phyloP scores from a whole-genome alignment of 768 basidiomycete species.

The Termitomyces sp. region DNA sequence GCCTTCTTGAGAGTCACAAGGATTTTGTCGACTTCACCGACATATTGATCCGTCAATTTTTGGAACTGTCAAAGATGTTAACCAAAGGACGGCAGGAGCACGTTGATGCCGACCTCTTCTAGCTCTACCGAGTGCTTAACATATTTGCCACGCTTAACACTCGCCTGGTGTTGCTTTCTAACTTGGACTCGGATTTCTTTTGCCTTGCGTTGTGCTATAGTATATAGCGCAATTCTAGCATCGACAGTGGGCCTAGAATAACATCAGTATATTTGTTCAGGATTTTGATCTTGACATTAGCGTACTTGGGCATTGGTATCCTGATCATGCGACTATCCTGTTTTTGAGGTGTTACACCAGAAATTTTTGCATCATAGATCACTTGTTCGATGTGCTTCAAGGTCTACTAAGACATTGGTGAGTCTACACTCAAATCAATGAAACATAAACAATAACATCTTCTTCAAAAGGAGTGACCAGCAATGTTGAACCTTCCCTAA shows the following conservation, averaged over 20 bases:
- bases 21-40: constrained; percentile 65
- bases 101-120: constrained; percentile 54
- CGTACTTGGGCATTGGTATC: constrained; percentile 78
- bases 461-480: constrained; percentile 78
- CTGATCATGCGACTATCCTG: constrained; percentile 70
- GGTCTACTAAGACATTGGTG: constrained; percentile 47
- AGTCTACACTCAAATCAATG: constrained; percentile 10
- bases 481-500: constrained; percentile 71
- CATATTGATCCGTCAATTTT: constrained; percentile 59
- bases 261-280: not conserved
- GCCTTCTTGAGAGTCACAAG: constrained; percentile 61
- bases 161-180: constrained; percentile 64
- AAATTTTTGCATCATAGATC: constrained; percentile 71
- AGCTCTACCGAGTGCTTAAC: constrained; percentile 65
- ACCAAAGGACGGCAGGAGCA: not conserved
- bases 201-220: constrained; percentile 56
- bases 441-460: constrained; percentile 44
- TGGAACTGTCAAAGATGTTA: constrained; percentile 53
- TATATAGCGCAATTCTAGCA: constrained; percentile 52
- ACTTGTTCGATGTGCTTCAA: constrained; percentile 74
- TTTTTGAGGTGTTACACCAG: constrained; percentile 68
- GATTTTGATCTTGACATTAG: not conserved
- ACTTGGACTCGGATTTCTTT: constrained; percentile 77
- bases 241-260: constrained; percentile 70
- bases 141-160: constrained; percentile 67